Evolutionary conservation across 192 early-diverging fungal species (phyloP).

Genomic region (Dispira simplex): DNA sequence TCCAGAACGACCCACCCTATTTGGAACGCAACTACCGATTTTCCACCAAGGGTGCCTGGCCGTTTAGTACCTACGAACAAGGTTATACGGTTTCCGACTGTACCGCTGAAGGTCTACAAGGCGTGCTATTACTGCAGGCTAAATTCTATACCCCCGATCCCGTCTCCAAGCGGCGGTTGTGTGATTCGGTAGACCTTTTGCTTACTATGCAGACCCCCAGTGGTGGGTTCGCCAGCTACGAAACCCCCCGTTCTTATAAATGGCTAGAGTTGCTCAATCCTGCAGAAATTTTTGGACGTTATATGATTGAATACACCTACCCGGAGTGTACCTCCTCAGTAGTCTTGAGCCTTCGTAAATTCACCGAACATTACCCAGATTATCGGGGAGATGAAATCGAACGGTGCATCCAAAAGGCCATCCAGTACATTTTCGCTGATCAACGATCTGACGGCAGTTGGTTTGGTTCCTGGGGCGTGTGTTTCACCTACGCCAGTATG

Average conservation of each 20-base stretch:
- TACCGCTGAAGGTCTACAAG: constrained; percentile 83
- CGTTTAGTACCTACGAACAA: constrained; percentile 87
- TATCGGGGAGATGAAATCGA: constrained; percentile 73
- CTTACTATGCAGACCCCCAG: constrained; percentile 83
- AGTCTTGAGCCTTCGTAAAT: constrained; percentile 49
- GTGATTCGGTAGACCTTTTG: constrained; percentile 80
- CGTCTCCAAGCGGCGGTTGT: constrained; percentile 53
- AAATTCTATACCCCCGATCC: constrained; percentile 36
- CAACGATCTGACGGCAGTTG: constrained; percentile 79
- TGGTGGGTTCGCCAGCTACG: constrained; percentile 91
- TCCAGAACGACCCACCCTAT: constrained; percentile 54
- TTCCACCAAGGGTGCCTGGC: constrained; percentile 83
- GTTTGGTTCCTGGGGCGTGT: constrained; percentile 95
- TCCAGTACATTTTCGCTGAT: constrained; percentile 53
- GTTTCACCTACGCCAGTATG: constrained; percentile 91
- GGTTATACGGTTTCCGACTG: constrained; percentile 93
- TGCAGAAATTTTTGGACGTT: constrained; percentile 94
- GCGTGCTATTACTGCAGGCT: constrained; percentile 57
- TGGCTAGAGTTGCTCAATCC: constrained; percentile 85
- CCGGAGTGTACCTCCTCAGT: constrained; percentile 95
- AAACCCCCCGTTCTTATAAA: constrained; percentile 58
- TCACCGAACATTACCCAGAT: constrained; percentile 48
- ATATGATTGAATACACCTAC: constrained; percentile 96
- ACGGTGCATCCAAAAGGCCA: constrained; percentile 36
- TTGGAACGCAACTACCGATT: constrained; percentile 64